Base-by-base conservation (phyloP, 495 filamentous ascomycete genomes). In the Jackrogersella minutella region DNA sequence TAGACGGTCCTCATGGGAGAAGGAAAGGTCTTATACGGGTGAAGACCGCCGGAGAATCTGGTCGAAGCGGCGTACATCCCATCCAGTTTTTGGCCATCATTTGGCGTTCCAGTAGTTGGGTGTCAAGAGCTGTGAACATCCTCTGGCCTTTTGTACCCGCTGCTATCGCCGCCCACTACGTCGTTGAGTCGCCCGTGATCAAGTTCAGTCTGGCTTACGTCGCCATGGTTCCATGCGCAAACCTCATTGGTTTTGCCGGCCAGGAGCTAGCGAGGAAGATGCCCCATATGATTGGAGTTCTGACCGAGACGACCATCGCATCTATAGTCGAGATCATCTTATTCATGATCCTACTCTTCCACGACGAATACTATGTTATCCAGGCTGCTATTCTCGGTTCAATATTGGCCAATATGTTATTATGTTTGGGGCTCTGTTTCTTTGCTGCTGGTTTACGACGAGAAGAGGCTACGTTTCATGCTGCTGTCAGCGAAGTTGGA, bases 221-320 rank as follows among this genome's bases (percentile, higher is more conserved):
- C 37, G 81, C 83, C 54, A 97, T 98, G 89, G 84, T 97, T 3
- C 93, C 93, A 2, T 88, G 89, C 28, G 93, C 93, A 43, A 97
- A 97, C 67, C 75, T 97, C 49, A 82, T 97, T 24, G 92, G 92
- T 0, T 97, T 97, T 71, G 90, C 90, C 5, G 90, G 91, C 5
- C 87, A 91, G 67, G 90, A 96, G 73, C 76, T 96, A 61, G 88
- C 90, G 1, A 83, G 89, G 62, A 95, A 95, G 74, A 72, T 96
- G 26, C 89, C 89, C 14, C 90, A 90, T 70, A 90, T 94, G 17
- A 64, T 90, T 24, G 92, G 92, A 57, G 84, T 97, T 14, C 75
- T 97, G 47, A 64, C 90, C 8, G 92, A 96, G 73, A 93, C 87
- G 0, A 90, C 89, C 17, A 76, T 94, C 16, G 90, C 90, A 7